Evolutionary conservation across 306 rosid genomes (phyloP), one percentile per base, ranked within the genome.

Genomic region (Cotoneaster glaucophyllus): DNA sequence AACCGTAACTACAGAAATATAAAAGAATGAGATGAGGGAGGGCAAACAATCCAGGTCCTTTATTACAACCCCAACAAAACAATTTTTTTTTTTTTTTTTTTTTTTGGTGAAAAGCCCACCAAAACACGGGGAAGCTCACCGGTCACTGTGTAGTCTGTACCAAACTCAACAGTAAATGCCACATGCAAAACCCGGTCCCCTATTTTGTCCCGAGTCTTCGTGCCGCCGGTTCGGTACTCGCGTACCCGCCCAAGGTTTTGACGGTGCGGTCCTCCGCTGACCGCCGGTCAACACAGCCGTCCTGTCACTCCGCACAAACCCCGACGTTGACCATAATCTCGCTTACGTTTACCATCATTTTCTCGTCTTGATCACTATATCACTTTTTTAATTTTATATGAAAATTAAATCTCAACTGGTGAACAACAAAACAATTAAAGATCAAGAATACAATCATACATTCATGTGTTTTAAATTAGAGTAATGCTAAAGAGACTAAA

Each of bases 251-350:
- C 18, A 5, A 79, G 73, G 44, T 66, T 62, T 73, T 67, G 88
- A 84, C 84, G 88, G 87, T 86, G 77, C 65, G 43, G 76, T 64
- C 61, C 29, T 13, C 29, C 62, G 44, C 85, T 90, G 88, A 90
- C 89, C 10, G 0, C 3, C 29, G 57, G 88, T 92, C 96, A 85
- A 88, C 83, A 28, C 41, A 9, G 37, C 52, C n/a, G 45, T 59
- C 82, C 78, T 64, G 76, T 82, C 78, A 86, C 76, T 57, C 64
- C 48, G 64, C 84, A 39, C 88, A 64, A 77, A 69, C 64, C 41
- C 74, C 18, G 74, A 77, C 81, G 84, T 80, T 81, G 85, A 83
- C 91, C 82, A 82, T 83, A 74, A 81, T 82, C 65, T 58, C 71
- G 77, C 65, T 9, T 78, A 17, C 57, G 17, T 4, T 52, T 6